Evolutionary conservation across 2,329 filamentous ascomycete species (phyloP), one percentile per base, ranked within the genome.

Genomic region (Claviceps sp.): DNA sequence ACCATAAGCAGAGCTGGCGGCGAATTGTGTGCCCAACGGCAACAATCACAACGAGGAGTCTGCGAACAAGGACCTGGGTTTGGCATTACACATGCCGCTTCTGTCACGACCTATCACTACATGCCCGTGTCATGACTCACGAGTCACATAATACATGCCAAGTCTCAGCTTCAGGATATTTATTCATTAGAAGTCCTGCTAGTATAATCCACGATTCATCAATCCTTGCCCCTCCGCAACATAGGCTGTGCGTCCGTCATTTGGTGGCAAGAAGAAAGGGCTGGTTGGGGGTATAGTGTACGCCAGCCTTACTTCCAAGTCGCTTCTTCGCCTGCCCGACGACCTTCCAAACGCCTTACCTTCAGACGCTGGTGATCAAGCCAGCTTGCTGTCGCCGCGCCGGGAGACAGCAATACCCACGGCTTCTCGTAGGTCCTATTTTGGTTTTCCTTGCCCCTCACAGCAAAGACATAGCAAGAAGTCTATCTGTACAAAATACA

Each of bases 1-100:
- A 50, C 43, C 41, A 57, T 54, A 54, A 57, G 55, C 54, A 19
- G 14, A 34, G n/a, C 24, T 34, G 8, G 1, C 47, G 16, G 14
- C 26, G 8, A 11, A 13, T 16, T 6, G 6, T 7, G 17, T 47
- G 13, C 30, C 24, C 4, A 24, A 5, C 22, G 16, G 41, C 42
- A 44, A 26, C 14, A n/a, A 17, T 24, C 1, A 24, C 19, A 24
- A 43, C 19, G 22, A 49, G n/a, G 17, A 47, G 34, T 26, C 4
- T 3, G 16, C n/a, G n/a, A 64, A 73, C 47, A 65, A 62, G 47
- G 71, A 97, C 66, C 76, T 95, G 60, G 22, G 22, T 22, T 4
- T 22, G 3, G 22, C 22, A 22, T 22, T 4, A 22, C 22, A 22
- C 3, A 22, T 22, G 22, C 22, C 22, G 22, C 22, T 22, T 22